phyloP scores from a whole-genome alignment of 345 rosid genomes.

The Trapa incisa region DNA sequence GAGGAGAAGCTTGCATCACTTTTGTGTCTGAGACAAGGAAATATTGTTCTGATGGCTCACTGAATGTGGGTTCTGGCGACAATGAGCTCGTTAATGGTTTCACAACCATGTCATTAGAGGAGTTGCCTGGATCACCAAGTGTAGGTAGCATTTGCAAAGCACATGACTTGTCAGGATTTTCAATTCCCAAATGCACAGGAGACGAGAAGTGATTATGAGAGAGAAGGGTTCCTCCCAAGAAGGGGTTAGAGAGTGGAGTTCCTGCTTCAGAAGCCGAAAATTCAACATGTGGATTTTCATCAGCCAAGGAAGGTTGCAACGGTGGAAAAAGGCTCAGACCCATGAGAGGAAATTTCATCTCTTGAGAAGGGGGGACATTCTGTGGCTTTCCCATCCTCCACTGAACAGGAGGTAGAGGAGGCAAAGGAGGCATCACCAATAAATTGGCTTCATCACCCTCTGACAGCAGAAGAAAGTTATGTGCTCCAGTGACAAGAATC shows the following conservation, averaged over 20 bases:
- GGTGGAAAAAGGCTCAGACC: conserved; percentile 20
- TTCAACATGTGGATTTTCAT: conserved; percentile 12
- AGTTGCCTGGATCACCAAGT: background rate
- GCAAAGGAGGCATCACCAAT: conserved; percentile 69
- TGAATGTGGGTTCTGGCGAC: conserved; percentile 17
- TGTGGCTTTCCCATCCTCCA: conserved; percentile 65
- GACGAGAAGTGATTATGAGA: background rate
- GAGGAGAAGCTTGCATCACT: conserved; percentile 9
- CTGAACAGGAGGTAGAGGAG: conserved; percentile 86
- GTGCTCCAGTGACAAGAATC: conserved; percentile 11
- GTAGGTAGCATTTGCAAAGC: background rate
- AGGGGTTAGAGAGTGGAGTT: conserved; percentile 9
- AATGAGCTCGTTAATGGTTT: background rate
- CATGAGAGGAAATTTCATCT: conserved; percentile 23
- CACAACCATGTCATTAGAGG: background rate
- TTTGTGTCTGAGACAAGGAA: conserved; percentile 18
- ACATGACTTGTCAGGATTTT: background rate
- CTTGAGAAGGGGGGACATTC: conserved; percentile 22
- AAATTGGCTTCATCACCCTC: conserved; percentile 24
- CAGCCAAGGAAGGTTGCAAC: conserved; percentile 11
- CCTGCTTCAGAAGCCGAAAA: conserved; percentile 9
- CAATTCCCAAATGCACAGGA: background rate
- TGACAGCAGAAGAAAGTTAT: conserved; percentile 27
- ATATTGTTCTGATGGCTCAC: conserved; percentile 21
- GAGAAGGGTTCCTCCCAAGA: background rate